Evolutionary conservation across 176 grass and related monocot genomes (phyloP).

Genomic region (Oryza meyeriana): DNA sequence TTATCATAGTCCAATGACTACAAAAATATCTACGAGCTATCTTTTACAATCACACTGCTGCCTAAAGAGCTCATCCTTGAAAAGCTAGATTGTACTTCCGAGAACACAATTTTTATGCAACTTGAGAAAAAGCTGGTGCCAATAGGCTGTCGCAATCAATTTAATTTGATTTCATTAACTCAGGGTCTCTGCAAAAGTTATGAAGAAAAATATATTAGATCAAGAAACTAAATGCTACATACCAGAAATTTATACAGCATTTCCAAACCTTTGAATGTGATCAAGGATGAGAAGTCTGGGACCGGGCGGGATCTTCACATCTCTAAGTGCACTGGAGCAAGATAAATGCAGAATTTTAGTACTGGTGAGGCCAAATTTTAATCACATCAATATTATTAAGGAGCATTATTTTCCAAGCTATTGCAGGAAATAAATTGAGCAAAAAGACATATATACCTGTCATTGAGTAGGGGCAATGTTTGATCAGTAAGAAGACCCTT

Average conservation of each 20-base stretch:
- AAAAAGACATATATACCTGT: constrained; percentile 46
- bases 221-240: background rate
- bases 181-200: constrained; percentile 57
- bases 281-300: constrained; percentile 96
- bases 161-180: constrained; percentile 48
- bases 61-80: constrained; percentile 10
- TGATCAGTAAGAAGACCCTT: constrained; percentile 88
- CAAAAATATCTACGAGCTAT: constrained; percentile 25
- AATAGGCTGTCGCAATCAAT: background rate
- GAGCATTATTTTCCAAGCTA: background rate
- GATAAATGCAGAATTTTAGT: background rate
- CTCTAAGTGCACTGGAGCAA: constrained; percentile 84
- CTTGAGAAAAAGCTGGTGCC: background rate
- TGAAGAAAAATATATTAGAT: constrained; percentile 11
- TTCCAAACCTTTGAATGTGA: constrained; percentile 81
- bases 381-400: background rate
- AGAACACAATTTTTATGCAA: constrained; percentile 31
- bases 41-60: constrained; percentile 21
- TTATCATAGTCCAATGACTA: constrained; percentile 27
- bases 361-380: background rate
- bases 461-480: constrained; percentile 83
- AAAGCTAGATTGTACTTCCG: constrained; percentile 3
- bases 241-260: background rate
- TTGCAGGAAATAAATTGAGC: background rate
- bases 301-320: constrained; percentile 92